Percentiles rank a stretch among this genome's conserved stretches.
Evolutionary conservation across 331 rosid genomes (phyloP).

Genomic region (Spiraea crenata): DNA sequence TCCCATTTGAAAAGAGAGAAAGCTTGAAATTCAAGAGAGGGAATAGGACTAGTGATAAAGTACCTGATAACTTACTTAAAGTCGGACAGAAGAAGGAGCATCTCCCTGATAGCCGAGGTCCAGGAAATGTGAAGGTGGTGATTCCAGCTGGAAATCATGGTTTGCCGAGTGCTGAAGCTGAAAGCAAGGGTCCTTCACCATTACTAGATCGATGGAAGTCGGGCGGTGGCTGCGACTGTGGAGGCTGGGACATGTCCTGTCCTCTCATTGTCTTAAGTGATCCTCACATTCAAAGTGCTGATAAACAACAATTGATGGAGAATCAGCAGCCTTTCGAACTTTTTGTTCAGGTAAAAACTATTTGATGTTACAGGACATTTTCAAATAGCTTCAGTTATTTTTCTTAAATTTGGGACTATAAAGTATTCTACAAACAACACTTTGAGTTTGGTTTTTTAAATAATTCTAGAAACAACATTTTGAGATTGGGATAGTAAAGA

Average conservation of each 20-base stretch:
- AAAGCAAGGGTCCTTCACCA: slow-evolving; percentile 65
- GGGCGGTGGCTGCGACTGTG: slow-evolving; percentile 97
- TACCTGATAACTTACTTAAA: slow-evolving; percentile 34
- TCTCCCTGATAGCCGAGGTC: slow-evolving; percentile 29
- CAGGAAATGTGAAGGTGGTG: slow-evolving; percentile 70
- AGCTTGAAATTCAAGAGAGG: slow-evolving; percentile 65
- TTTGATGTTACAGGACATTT: slow-evolving; percentile 1
- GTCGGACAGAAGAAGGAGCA: slow-evolving; percentile 40
- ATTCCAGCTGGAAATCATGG: slow-evolving; percentile 85
- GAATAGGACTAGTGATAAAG: slow-evolving; percentile 36
- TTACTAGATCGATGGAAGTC: slow-evolving; percentile 80
- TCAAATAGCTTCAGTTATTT: slow-evolving; percentile 2
- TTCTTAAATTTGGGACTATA: not conserved
- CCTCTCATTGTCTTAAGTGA: slow-evolving; percentile 78
- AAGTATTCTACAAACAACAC: not conserved
- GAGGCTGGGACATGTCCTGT: slow-evolving; percentile 99
- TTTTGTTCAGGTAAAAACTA: slow-evolving; percentile 67
- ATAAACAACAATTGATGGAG: slow-evolving; percentile 46
- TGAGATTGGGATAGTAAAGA: not conserved
- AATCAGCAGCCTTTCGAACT: slow-evolving; percentile 60
- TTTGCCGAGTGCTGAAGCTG: slow-evolving; percentile 54
- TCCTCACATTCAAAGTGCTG: slow-evolving; percentile 46
- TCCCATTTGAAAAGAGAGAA: slow-evolving; percentile 73
- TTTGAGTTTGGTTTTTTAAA: not conserved
- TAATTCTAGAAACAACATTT: not conserved